These are phyloP conservation scores for Dissophora globulifera DNA, from an alignment of 192 early-diverging fungal genomes.

Conservation along the genomic window DNA sequence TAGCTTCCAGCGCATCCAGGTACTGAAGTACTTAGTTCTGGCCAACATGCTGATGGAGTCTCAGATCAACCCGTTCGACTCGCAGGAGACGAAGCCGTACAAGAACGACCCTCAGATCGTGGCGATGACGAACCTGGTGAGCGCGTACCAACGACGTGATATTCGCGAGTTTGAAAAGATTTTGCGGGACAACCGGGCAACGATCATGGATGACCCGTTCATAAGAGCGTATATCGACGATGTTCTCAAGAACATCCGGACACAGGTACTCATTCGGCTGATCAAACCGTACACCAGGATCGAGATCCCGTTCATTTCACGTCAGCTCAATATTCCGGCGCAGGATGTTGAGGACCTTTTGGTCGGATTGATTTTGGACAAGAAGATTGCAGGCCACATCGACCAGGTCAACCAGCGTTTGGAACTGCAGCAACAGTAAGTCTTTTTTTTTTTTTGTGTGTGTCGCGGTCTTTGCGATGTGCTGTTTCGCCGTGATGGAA, in stretches of 20 bases:
- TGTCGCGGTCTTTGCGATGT: not conserved
- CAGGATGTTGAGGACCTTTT: slow-evolving; percentile 88
- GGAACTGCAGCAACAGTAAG: slow-evolving; percentile 77
- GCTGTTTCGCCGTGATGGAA: not conserved
- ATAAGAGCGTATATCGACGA: slow-evolving; percentile 92
- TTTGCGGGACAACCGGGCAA: slow-evolving; percentile 70
- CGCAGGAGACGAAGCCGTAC: slow-evolving; percentile 97
- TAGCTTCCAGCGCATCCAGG: slow-evolving; percentile 89
- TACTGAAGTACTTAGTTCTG: slow-evolving; percentile 94
- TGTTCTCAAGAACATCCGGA: slow-evolving; percentile 92
- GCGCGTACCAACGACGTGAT: slow-evolving; percentile 90
- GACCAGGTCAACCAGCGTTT: slow-evolving; percentile 90
- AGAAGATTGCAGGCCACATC: slow-evolving; percentile 84
- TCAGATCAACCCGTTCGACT: slow-evolving; percentile 96
- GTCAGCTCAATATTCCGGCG: slow-evolving; percentile 82
- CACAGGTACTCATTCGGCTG: slow-evolving; percentile 85
- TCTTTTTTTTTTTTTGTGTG: not conserved
- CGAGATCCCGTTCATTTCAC: slow-evolving; percentile 80
- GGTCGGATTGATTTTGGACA: slow-evolving; percentile 88
- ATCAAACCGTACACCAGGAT: slow-evolving; percentile 95
- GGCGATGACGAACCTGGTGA: slow-evolving; percentile 93
- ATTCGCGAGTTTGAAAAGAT: slow-evolving; percentile 92
- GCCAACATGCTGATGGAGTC: slow-evolving; percentile 98
- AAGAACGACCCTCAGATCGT: slow-evolving; percentile 91
- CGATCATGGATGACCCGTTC: slow-evolving; percentile 92